A percentile compares a stretch with the other conserved stretches of the same genome.
phyloP scores from a whole-genome alignment of 1,139 yeast genomes.

The Suhomyces yuchorum region DNA sequence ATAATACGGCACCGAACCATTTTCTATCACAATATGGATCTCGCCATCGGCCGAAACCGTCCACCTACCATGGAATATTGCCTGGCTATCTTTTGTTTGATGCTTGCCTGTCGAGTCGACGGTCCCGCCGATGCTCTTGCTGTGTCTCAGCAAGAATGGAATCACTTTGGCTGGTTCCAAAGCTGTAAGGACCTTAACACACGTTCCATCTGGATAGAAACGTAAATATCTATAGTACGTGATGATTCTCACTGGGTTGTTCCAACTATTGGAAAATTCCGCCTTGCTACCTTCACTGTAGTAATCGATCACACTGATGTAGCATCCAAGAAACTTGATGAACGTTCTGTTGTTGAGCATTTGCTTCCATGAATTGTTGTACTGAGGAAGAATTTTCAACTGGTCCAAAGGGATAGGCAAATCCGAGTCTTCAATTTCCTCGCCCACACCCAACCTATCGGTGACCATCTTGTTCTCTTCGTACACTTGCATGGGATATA shows the following conservation, averaged over 20 bases:
- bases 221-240: slow-evolving; percentile 86
- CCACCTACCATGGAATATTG: slow-evolving; percentile 56
- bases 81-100: slow-evolving; percentile 31
- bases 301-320: slow-evolving; percentile 83
- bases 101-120: slow-evolving; percentile 8
- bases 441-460: slow-evolving; percentile 13
- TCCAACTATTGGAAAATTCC: slow-evolving; percentile 69
- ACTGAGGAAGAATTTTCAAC: slow-evolving; percentile 44
- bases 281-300: slow-evolving; percentile 75
- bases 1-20: slow-evolving; percentile 66
- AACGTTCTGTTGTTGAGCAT: slow-evolving; percentile 63
- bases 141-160: slow-evolving; percentile 48
- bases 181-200: slow-evolving; percentile 64
- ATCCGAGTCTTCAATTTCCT: slow-evolving; percentile 25
- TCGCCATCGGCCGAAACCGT: slow-evolving; percentile 49
- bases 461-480: slow-evolving; percentile 37
- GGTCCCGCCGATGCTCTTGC: slow-evolving; percentile 11
- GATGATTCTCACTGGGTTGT: slow-evolving; percentile 76
- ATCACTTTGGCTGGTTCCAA: slow-evolving; percentile 67
- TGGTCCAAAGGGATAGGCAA: slow-evolving; percentile 48
- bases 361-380: slow-evolving; percentile 53
- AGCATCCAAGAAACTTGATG: slow-evolving; percentile 77
- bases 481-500: slow-evolving; percentile 61
- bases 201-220: slow-evolving; percentile 78
- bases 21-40: slow-evolving; percentile 55